phyloP scores from a whole-genome alignment of 306 rosid species.

The Casuarina cunninghamiana region DNA sequence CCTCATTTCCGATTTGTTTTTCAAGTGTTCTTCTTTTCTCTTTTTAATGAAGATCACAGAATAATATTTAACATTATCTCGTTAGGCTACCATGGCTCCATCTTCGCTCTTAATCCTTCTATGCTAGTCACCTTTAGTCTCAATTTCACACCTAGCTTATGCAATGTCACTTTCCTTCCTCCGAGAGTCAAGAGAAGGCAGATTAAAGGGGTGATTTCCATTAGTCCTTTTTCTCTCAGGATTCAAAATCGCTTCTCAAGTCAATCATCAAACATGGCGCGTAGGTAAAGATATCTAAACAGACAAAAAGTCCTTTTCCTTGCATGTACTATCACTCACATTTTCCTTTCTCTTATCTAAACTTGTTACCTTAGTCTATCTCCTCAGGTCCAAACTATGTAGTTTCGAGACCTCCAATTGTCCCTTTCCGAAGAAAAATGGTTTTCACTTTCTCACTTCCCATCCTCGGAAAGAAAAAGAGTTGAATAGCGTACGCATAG shows the following conservation, averaged over 20 bases:
- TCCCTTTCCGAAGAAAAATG: not conserved
- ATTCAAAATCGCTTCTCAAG: conserved; percentile 9
- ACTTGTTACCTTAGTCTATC: not conserved
- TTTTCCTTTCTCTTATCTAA: not conserved
- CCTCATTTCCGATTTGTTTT: conserved; percentile 5
- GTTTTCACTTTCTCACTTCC: not conserved
- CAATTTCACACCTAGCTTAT: not conserved
- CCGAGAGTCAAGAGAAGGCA: not conserved
- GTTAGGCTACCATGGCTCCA: too few species aligned
- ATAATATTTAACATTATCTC: too few species aligned
- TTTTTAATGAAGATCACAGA: too few species aligned
- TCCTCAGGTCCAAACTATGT: not conserved
- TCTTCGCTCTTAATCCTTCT: too few species aligned
- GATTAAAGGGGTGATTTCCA: not conserved
- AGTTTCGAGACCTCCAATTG: not conserved
- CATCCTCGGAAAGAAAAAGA: not conserved
- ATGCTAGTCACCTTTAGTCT: not conserved
- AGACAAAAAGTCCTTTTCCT: conserved; percentile 15
- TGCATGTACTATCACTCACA: not conserved
- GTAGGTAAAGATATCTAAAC: not conserved
- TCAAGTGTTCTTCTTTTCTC: not conserved
- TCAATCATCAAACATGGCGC: not conserved
- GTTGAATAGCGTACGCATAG: not conserved
- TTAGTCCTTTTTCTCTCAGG: not conserved
- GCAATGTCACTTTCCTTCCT: not conserved